Base-by-base conservation (phyloP, 768 basidiomycete species). In the Gelatoporia subvermispora region DNA sequence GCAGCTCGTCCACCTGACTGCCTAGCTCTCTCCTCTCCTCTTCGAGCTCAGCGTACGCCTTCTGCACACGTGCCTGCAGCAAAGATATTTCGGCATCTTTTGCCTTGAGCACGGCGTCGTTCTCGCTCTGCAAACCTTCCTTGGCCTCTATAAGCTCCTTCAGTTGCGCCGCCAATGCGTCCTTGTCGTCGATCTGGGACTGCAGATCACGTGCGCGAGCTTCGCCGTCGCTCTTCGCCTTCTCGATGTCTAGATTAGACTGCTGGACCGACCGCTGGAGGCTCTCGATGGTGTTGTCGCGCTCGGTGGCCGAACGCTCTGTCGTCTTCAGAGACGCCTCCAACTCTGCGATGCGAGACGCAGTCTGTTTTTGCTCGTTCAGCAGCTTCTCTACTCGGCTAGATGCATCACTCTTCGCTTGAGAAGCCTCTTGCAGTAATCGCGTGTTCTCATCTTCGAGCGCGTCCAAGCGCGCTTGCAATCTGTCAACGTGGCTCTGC, bases 1-100 rank as follows among this genome's bases (percentile, higher is more conserved):
- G 77, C 36, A 98, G 75, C 60, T 93, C 88, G 47, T 95, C 87
- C 1, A 96, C 81, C 57, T 93, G 85, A 0, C 61, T 65, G 11
- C 75, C 75, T 31, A 95, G 69, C 57, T 93, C 90, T 39, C 64
- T 70, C 38, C 81, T 75, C 55, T 91, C 89, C 9, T 76, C 63
- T 24, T 75, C 76, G 3, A 76, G 64, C 35, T 81, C 79, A 8
- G 51, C 35, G n/a, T 71, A 69, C 15, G 72, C 67, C 52, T 68
- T 72, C 58, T 71, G 70, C 8, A 78, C 65, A 16, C 75, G 70
- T 18, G 62, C 64, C 47, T 80, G 74, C 48, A 91, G 69, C 17
- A 74, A 59, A 41, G 68, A 63, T 25, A 93, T 77, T 54, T 88
- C 85, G 5, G 71, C 71, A 41, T 81, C 76, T 60, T 85, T 84